Conservation (phyloP, 352 stramenopile genomes). For the Pythium volutum region DNA sequence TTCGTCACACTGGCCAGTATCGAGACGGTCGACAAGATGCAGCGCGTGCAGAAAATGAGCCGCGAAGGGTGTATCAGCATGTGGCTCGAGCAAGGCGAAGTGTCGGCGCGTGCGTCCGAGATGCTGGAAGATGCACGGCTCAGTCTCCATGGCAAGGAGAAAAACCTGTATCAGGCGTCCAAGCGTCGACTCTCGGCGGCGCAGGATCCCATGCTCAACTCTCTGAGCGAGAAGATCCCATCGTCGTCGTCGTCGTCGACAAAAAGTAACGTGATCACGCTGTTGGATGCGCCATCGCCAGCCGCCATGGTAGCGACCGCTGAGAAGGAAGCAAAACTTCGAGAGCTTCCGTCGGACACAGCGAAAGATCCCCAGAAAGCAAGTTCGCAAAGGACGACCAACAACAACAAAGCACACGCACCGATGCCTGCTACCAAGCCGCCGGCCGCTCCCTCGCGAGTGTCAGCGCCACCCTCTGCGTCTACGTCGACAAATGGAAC, state of each 20-base stretch:
- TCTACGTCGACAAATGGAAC: neutral
- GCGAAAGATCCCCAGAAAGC: neutral
- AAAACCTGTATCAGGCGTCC: conserved; percentile 74
- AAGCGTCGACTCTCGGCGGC: conserved; percentile 57
- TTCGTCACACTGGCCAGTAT: conserved; percentile 6
- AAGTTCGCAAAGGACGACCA: neutral
- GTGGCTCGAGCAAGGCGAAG: conserved; percentile 77
- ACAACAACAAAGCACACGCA: neutral
- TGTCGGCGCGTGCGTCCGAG: conserved; percentile 77
- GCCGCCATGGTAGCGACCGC: neutral
- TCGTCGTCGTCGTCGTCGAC: conserved; percentile 26
- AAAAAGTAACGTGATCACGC: conserved; percentile 24
- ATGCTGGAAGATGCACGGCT: conserved; percentile 82
- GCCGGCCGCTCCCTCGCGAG: neutral
- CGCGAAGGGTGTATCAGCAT: conserved; percentile 75
- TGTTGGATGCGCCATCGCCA: conserved; percentile 15
- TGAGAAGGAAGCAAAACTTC: neutral
- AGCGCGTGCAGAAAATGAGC: conserved; percentile 34
- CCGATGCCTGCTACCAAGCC: neutral
- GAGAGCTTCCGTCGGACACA: neutral
- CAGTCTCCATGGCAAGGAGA: conserved; percentile 75
- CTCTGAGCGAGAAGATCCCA: conserved; percentile 57
- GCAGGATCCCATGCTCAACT: conserved; percentile 66
- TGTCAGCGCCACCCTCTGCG: neutral
- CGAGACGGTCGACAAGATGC: conserved; percentile 18